These are phyloP conservation scores for Botrytis squamosa DNA, from an alignment of 2,329 filamentous ascomycete genomes.

Conservation along the genomic window DNA sequence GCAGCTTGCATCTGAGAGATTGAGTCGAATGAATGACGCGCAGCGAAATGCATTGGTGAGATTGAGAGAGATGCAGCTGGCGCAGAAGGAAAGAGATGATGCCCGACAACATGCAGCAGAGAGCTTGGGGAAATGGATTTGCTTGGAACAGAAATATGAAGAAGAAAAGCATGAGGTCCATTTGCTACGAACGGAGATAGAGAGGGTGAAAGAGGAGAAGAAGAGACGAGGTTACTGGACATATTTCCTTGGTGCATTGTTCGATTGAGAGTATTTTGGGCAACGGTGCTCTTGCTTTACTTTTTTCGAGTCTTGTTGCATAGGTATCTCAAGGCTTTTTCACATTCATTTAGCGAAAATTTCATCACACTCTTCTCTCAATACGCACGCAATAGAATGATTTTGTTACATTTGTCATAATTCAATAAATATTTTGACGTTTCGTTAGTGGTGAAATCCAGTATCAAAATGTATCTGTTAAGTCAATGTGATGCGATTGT, in stretches of 20 bases:
- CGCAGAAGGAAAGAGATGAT: no score
- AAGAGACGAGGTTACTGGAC: background rate
- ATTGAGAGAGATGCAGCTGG: background rate
- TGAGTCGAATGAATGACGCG: background rate
- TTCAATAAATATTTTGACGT: background rate
- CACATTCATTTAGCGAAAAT: background rate
- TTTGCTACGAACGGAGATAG: background rate
- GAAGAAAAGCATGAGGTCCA: background rate
- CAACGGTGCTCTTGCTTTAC: background rate
- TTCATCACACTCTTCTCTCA: background rate
- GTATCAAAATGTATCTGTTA: background rate
- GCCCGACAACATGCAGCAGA: background rate
- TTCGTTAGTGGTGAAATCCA: background rate
- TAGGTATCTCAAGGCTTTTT: background rate
- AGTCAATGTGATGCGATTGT: background rate
- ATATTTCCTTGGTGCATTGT: background rate
- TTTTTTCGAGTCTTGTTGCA: background rate
- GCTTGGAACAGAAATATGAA: background rate
- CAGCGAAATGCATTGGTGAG: background rate
- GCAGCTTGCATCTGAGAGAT: background rate
- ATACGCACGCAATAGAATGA: background rate
- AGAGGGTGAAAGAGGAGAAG: background rate
- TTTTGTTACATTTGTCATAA: background rate
- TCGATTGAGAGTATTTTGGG: background rate
- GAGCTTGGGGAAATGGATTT: background rate